These are phyloP conservation scores for Hippophae tibetana DNA, from an alignment of 306 rosid species.

Conservation along the genomic window DNA sequence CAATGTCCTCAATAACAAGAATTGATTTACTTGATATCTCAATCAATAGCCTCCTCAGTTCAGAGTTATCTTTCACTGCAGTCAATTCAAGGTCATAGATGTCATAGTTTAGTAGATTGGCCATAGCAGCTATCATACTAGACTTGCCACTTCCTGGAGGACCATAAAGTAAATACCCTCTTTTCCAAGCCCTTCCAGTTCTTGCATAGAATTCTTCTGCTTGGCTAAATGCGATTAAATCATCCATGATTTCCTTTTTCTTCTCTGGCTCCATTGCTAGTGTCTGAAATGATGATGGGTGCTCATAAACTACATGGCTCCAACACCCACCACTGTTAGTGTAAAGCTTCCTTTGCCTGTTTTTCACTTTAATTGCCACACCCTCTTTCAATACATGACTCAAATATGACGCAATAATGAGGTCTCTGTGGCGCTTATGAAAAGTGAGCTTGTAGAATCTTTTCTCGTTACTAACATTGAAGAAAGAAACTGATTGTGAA, in stretches of 20 bases:
- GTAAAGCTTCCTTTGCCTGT: conserved; percentile 53
- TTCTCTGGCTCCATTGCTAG: conserved; percentile 42
- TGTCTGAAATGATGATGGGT: conserved; percentile 58
- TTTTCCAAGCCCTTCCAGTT: conserved; percentile 69
- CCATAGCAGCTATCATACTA: conserved; percentile 67
- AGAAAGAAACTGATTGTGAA: conserved; percentile 25
- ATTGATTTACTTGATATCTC: conserved; percentile 51
- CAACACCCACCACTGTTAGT: conserved; percentile 42
- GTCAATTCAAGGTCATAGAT: conserved; percentile 54
- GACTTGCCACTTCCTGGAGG: conserved; percentile 76
- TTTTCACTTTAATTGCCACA: conserved; percentile 30
- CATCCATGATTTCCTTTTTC: conserved; percentile 45
- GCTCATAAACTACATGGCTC: conserved; percentile 57
- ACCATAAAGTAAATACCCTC: conserved; percentile 59
- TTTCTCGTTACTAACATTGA: conserved; percentile 35
- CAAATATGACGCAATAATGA: conserved; percentile 33
- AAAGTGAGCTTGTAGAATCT: conserved; percentile 56
- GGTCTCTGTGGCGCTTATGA: conserved; percentile 38
- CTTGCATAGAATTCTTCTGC: conserved; percentile 39
- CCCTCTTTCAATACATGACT: conserved; percentile 45
- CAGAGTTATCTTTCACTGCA: conserved; percentile 50
- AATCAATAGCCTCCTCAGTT: conserved; percentile 45
- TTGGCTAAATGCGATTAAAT: conserved; percentile 38
- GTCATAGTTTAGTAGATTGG: conserved; percentile 45
- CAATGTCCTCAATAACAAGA: conserved; percentile 56